phyloP scores from a whole-genome alignment of 164 flowering plant species.

The Vitis cinerea region DNA sequence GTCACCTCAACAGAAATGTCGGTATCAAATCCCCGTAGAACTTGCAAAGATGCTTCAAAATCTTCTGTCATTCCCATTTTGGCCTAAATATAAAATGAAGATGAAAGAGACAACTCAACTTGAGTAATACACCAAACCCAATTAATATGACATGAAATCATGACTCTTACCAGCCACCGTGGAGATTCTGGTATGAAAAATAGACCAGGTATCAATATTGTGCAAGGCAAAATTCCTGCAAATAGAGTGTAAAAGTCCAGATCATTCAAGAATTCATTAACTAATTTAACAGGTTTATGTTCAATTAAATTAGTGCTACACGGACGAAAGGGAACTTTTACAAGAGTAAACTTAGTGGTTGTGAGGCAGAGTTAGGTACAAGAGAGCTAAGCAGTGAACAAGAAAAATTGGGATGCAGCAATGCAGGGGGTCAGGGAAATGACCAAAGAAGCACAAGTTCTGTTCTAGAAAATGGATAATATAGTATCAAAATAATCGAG shows the following conservation, averaged over 20 bases:
- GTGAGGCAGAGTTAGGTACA: too few relatives aligned
- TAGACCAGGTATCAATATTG: slow-evolving; percentile 32
- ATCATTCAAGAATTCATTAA: too few relatives aligned
- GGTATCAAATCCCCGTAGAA: slow-evolving; percentile 44
- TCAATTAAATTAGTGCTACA: too few relatives aligned
- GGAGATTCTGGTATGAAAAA: slow-evolving; percentile 55
- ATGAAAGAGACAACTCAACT: not conserved
- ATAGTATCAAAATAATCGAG: too few relatives aligned
- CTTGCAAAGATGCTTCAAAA: slow-evolving; percentile 54
- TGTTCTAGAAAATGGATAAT: too few relatives aligned
- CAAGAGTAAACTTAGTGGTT: too few relatives aligned
- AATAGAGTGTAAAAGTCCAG: not conserved
- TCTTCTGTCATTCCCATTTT: slow-evolving; percentile 52
- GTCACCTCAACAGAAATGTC: slow-evolving; percentile 44
- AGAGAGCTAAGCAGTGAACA: too few relatives aligned
- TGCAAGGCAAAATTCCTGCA: slow-evolving; percentile 40
- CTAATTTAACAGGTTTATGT: too few relatives aligned
- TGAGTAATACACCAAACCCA: not conserved
- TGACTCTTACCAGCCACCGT: slow-evolving; percentile 40
- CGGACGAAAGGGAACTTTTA: too few relatives aligned
- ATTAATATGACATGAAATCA: not conserved
- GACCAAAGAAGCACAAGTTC: too few relatives aligned
- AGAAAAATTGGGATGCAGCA: too few relatives aligned
- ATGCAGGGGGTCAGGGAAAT: too few relatives aligned
- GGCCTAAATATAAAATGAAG: slow-evolving; percentile 24